Percentiles rank a stretch among this genome's conserved stretches.
These are phyloP conservation scores for Sphaerulina vaccinii DNA, from an alignment of 2,329 filamentous ascomycete species.

Conservation along the genomic window DNA sequence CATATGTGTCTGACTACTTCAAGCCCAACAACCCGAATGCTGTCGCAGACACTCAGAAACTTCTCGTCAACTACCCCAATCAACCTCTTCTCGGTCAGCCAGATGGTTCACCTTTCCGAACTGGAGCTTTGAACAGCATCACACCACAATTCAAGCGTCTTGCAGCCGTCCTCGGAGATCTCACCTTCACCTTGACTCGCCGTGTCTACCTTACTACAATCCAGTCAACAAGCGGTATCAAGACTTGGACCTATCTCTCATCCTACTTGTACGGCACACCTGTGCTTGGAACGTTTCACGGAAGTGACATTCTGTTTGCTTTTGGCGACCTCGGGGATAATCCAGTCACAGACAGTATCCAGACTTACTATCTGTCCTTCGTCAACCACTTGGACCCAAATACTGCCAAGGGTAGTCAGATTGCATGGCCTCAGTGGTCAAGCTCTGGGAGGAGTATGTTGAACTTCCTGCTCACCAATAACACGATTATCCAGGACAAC, in stretches of 20 bases:
- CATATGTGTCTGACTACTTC: slow-evolving; percentile 63
- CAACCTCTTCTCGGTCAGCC: slow-evolving; percentile 45
- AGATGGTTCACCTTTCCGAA: slow-evolving; percentile 71
- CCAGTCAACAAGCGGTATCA: slow-evolving; percentile 50
- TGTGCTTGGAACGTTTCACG: slow-evolving; percentile 72
- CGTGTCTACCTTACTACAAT: slow-evolving; percentile 60
- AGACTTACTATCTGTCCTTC: slow-evolving; percentile 72
- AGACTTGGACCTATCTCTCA: slow-evolving; percentile 73
- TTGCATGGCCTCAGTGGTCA: slow-evolving; percentile 57
- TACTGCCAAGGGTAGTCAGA: slow-evolving; percentile 37
- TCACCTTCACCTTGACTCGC: slow-evolving; percentile 71
- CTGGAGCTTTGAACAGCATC: slow-evolving; percentile 64
- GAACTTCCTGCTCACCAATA: slow-evolving; percentile 44
- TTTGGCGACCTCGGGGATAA: slow-evolving; percentile 1
- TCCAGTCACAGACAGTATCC: slow-evolving; percentile 45
- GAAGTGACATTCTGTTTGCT: slow-evolving; percentile 46
- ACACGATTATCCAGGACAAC: slow-evolving; percentile 46
- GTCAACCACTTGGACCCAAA: slow-evolving; percentile 71
- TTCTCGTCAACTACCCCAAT: slow-evolving; percentile 65
- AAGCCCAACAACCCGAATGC: slow-evolving; percentile 47
- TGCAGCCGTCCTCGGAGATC: slow-evolving; percentile 69
- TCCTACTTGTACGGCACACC: slow-evolving; percentile 71
- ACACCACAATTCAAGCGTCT: slow-evolving; percentile 77
- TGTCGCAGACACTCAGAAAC: slow-evolving; percentile 45
- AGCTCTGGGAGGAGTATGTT: slow-evolving; percentile 50